These are phyloP conservation scores for Diaporthe vexans DNA, from an alignment of 2,329 filamentous ascomycete genomes.

Conservation along the genomic window DNA sequence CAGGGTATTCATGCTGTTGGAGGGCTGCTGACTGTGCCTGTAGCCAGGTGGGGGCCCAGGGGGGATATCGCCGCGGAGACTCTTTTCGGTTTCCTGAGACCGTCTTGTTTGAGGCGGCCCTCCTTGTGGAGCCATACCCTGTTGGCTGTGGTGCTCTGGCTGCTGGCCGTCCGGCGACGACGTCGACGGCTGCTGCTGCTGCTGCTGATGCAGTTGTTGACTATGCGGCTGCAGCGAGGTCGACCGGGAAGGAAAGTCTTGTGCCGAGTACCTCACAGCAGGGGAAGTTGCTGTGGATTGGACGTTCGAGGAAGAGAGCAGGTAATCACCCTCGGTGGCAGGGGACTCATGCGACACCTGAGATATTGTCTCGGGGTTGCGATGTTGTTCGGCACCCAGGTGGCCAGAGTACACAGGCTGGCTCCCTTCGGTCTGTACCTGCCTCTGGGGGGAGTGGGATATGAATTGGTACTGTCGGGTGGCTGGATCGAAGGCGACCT, in stretches of 20 bases:
- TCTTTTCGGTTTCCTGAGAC: conserved; percentile 64
- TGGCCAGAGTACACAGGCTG: conserved; percentile 54
- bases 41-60: conserved; percentile 65
- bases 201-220: conserved; percentile 44
- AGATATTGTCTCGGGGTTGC: conserved; percentile 72
- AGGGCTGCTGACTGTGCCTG: conserved; percentile 61
- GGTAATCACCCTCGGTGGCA: conserved; percentile 63
- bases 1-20: conserved; percentile 59
- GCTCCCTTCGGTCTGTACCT: conserved; percentile 51
- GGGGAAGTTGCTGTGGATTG: conserved; percentile 58
- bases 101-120: conserved; percentile 60
- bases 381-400: conserved; percentile 55
- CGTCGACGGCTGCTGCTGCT: conserved; percentile 46
- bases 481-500: conserved; percentile 55
- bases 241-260: conserved; percentile 52
- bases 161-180: conserved; percentile 48
- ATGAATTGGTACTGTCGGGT: conserved; percentile 47
- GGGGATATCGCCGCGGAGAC: conserved; percentile 58
- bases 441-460: conserved; percentile 47
- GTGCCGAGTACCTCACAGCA: conserved; percentile 55
- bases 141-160: conserved; percentile 41
- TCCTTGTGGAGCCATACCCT: conserved; percentile 62
- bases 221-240: conserved; percentile 49
- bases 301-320: conserved; percentile 52
- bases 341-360: conserved; percentile 75